Evolutionary conservation across 108 stramenopile species (phyloP).

Genomic region (Fragilaria crotonensis): DNA sequence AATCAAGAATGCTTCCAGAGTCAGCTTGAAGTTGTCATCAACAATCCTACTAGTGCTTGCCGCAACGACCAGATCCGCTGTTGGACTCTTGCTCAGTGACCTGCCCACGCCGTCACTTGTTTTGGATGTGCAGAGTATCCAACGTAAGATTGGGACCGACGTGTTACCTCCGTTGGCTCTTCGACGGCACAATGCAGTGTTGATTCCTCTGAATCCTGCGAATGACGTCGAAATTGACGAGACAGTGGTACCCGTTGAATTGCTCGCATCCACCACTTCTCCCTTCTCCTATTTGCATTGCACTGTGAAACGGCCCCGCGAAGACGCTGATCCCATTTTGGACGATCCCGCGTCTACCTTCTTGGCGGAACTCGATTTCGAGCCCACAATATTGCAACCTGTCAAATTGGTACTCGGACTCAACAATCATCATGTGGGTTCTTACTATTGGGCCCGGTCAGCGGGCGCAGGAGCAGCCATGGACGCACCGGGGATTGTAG

Average conservation of each 20-base stretch:
- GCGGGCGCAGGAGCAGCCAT: constrained; percentile 59
- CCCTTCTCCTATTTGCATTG: constrained; percentile 35
- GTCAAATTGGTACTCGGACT: constrained; percentile 49
- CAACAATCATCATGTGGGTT: constrained; percentile 75
- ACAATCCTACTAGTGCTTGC: too few species aligned
- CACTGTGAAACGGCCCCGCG: constrained; percentile 23
- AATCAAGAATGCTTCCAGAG: too few species aligned
- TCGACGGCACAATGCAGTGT: too few species aligned
- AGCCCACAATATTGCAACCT: constrained; percentile 1
- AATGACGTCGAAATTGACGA: too few species aligned
- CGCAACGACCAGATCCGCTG: background rate
- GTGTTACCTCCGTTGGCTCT: too few species aligned
- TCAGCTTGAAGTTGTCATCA: too few species aligned
- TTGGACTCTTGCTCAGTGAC: constrained; percentile 36
- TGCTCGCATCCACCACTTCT: too few species aligned
- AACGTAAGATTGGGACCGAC: too few species aligned
- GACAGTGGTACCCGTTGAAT: too few species aligned
- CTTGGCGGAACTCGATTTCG: constrained; percentile 37
- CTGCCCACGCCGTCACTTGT: constrained; percentile 46
- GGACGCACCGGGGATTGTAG: constrained; percentile 56
- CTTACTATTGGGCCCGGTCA: constrained; percentile 73
- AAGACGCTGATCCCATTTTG: constrained; percentile 12
- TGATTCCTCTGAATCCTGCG: too few species aligned
- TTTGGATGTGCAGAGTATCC: constrained; percentile 19
- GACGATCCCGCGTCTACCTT: constrained; percentile 40